Base-by-base conservation (phyloP, 1,284 basidiomycete species). In the Wallemia mellicola region DNA sequence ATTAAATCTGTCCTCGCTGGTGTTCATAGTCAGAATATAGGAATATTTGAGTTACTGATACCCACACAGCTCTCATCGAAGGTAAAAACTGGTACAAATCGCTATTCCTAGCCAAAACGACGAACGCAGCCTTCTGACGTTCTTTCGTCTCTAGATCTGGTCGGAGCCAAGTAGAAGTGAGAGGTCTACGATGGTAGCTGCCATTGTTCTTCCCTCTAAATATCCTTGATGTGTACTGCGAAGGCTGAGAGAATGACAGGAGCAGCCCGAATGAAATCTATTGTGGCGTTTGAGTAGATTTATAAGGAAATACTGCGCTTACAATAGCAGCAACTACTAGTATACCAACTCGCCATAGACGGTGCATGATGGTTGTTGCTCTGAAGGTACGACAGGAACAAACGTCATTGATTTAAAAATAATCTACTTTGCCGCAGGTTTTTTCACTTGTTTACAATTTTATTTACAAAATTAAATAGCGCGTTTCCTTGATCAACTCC, bases 401-500 rank as follows among this genome's bases (percentile, higher is more conserved):
- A 48, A 22, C 22, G 5, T 11, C 38, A 5, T 11, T n/a, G 38
- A 3, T 3, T 17, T 5, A 48, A 22, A 5, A 48, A 17, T 22
- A 7, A 48, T 48, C 14, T 48, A 48, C 5, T 22, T 15, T 48
- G 14, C 22, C 22, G 22, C 5, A 11, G 14, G 14, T 15, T 22
- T 15, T 17, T 48, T 48, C 38, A 48, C 17, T 30, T 30, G 22
- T 59, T 24, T 27, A 63, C 32, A 19, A 86, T 84, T 22, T 73
- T 75, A 67, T 89, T 83, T 64, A 91, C 75, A 66, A 95, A 94
- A 33, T 79, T 75, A 72, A 77, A 84, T 65, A 86, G 83, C 24
- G 76, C 70, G 64, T 79, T 81, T 2, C 86, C 89, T 0, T 82
- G 81, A 64, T 87, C 87, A 22, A 77, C 76, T 1, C 91, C 91